Conservation (phyloP, 139 green algal species). For the Micractinium sp. region DNA sequence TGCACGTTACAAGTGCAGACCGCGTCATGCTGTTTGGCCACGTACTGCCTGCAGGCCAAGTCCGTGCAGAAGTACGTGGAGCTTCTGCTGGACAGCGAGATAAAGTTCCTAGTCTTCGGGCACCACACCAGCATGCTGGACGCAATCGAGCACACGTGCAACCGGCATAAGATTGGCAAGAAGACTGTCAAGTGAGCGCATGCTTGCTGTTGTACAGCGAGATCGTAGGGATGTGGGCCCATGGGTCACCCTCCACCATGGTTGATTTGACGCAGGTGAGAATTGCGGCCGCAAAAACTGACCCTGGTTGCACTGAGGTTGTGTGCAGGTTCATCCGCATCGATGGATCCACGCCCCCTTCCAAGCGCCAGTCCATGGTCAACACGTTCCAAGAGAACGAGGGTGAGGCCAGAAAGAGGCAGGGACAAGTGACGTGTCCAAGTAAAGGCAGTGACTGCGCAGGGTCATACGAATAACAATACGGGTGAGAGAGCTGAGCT, state of each 20-base stretch:
- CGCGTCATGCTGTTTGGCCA: too few relatives aligned
- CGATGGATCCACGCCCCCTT: constrained; percentile 78
- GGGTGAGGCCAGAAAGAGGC: not conserved
- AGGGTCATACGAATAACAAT: not conserved
- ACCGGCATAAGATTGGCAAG: constrained; percentile 41
- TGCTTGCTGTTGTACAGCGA: not conserved
- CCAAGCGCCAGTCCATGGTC: constrained; percentile 62
- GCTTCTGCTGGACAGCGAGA: constrained; percentile 65
- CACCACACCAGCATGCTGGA: constrained; percentile 78
- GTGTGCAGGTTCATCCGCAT: constrained; percentile 81
- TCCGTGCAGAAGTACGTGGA: constrained; percentile 71
- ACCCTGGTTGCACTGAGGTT: not conserved
- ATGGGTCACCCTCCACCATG: too few relatives aligned
- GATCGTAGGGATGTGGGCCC: not conserved
- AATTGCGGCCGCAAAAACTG: too few relatives aligned
- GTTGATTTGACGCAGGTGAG: not conserved
- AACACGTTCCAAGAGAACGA: constrained; percentile 63
- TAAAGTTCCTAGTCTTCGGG: constrained; percentile 96
- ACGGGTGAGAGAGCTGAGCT: not conserved
- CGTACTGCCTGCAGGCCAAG: constrained; percentile 28
- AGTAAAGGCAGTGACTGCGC: not conserved
- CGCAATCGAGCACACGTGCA: constrained; percentile 65
- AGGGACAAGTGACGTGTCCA: not conserved
- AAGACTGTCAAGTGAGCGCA: constrained; percentile 40
- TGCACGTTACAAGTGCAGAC: too few relatives aligned